Conservation (phyloP, 2,329 filamentous ascomycete genomes). For the Chrysosphaeria jannelii region DNA sequence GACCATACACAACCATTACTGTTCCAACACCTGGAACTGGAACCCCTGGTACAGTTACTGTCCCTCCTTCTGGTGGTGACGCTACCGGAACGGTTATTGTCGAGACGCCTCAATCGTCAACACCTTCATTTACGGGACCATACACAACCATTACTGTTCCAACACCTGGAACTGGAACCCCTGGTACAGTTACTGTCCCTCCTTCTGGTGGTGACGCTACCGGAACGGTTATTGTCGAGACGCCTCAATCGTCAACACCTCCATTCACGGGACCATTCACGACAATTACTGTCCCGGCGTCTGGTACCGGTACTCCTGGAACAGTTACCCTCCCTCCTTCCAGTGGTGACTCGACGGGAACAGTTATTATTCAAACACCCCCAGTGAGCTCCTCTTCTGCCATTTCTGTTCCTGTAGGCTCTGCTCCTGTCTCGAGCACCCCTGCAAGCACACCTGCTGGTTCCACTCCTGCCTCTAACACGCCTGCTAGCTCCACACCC, state of each 20-base stretch:
- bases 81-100: slow-evolving; percentile 3
- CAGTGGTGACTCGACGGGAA: slow-evolving; percentile 2
- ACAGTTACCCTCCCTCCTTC: slow-evolving; percentile 3
- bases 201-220: slow-evolving; percentile 2
- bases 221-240: slow-evolving; percentile 4
- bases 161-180: slow-evolving; percentile 2
- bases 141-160: slow-evolving; percentile 3
- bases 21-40: slow-evolving; percentile 2
- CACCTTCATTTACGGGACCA: slow-evolving; percentile 1
- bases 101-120: slow-evolving; percentile 1
- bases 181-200: slow-evolving; percentile 2
- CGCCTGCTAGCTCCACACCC: not conserved
- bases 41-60: slow-evolving; percentile 2
- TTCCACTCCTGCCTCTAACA: slow-evolving; percentile 1
- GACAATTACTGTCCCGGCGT: slow-evolving; percentile 4
- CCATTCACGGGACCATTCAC: slow-evolving; percentile 5
- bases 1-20: slow-evolving; percentile 3
- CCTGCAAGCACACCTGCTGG: not conserved
- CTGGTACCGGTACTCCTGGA: slow-evolving; percentile 2
- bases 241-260: no score
- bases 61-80: slow-evolving; percentile 2
- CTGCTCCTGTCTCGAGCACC: not conserved
- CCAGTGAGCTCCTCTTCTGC: not conserved
- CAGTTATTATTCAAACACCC: slow-evolving; percentile 3
- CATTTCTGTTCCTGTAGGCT: not conserved